Conservation (phyloP, 2,329 filamentous ascomycete species). For the Mycogone perniciosa region DNA sequence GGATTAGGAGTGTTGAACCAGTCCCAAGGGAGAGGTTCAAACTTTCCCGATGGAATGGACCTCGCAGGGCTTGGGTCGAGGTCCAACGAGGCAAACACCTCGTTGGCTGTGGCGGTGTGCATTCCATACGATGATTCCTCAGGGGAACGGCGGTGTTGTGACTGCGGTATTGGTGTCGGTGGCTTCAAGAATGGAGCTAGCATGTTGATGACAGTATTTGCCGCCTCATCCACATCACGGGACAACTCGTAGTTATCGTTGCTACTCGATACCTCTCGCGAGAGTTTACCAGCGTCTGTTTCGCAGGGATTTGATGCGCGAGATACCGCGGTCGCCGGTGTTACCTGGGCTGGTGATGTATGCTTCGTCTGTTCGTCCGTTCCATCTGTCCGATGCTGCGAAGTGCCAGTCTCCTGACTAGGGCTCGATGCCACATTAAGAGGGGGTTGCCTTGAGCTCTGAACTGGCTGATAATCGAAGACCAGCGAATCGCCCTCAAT, state of each 20-base stretch:
- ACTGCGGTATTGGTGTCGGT: slow-evolving; percentile 39
- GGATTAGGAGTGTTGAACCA: slow-evolving; percentile 39
- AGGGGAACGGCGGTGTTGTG: slow-evolving; percentile 25
- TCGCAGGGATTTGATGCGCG: neutral
- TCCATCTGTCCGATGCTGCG: neutral
- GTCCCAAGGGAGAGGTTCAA: slow-evolving; percentile 43
- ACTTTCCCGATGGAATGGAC: slow-evolving; percentile 26
- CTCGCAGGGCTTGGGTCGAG: slow-evolving; percentile 26
- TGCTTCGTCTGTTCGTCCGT: neutral
- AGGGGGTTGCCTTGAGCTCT: neutral
- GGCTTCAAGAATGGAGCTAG: slow-evolving; percentile 44
- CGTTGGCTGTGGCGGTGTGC: slow-evolving; percentile 45
- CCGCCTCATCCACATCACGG: slow-evolving; percentile 22
- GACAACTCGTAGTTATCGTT: slow-evolving; percentile 3
- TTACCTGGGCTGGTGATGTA: neutral
- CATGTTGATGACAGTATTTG: slow-evolving; percentile 39
- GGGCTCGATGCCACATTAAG: neutral
- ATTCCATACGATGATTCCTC: slow-evolving; percentile 49
- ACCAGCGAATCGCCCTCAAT: slow-evolving; percentile 24
- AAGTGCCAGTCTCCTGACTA: neutral
- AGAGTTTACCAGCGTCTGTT: neutral
- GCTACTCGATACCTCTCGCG: neutral
- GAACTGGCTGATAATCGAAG: slow-evolving; percentile 27
- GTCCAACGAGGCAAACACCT: slow-evolving; percentile 39
- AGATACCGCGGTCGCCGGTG: neutral